Evolutionary conservation across 768 basidiomycete genomes (phyloP), one percentile per base, ranked within the genome.

Genomic region (Chalciporus piperatus): DNA sequence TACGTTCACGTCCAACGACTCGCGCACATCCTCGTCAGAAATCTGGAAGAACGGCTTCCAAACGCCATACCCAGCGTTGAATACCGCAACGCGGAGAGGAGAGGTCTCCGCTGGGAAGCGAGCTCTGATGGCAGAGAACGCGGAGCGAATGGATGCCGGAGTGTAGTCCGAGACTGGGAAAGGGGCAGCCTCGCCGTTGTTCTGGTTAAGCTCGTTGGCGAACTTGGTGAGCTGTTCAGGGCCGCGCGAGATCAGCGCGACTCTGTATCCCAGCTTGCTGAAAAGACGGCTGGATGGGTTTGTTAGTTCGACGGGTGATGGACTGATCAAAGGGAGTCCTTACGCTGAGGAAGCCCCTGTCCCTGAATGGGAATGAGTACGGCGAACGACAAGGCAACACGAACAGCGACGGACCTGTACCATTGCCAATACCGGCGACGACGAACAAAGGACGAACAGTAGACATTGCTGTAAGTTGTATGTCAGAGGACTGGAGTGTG

Each of bases 11-110:
- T 85, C 73, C 11, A 82, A 62, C 19, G 73, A 71, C 20, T 73
- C 64, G 47, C 77, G 74, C 17, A 87, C 60, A 32, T 87, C 84
- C 45, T 79, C 72, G 2, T 80, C 77, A 0, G 80, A 83, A 20
- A 86, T 61, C 12, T 85, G 75, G 23, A 89, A 69, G 74, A 89
- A 89, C 2, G 77, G 76, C 67, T 85, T 87, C 76, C 80, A 87
- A 12, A 81, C 65, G 3, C 76, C 76, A 30, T 76, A 63, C 0
- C 73, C 84, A 2, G 73, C 78, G 59, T 89, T 89, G 70, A 79
- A 89, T 12, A 89, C 59, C 1, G 85, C 85, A 3, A 75, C 83
- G 12, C 79, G 80, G 37, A 88, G 74, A 25, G 71, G 71, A 3
- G 82, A 76, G 43, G 72, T 71, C 4, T 81, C 72, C 32, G 70